Evolutionary conservation across 495 filamentous ascomycete genomes (phyloP).

Genomic region (Aspergillus sclerotiicarbonarius): DNA sequence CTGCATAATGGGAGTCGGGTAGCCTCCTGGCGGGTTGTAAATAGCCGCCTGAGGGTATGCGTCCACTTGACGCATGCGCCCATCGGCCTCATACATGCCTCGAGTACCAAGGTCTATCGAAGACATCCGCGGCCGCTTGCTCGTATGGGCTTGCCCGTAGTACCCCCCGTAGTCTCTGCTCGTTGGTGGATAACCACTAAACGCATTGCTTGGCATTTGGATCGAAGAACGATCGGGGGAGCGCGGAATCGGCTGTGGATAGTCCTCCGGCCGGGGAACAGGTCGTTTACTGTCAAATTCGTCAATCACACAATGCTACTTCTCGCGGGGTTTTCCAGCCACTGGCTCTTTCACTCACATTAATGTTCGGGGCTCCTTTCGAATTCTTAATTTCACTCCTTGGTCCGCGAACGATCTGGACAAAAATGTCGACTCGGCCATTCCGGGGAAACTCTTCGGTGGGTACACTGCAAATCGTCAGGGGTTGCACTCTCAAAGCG

Average conservation of each 20-base stretch:
- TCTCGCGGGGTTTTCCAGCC: neutral
- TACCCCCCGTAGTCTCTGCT: slow-evolving; percentile 35
- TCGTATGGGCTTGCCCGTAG: slow-evolving; percentile 29
- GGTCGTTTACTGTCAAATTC: slow-evolving; percentile 39
- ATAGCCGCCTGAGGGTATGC: slow-evolving; percentile 40
- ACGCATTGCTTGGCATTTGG: slow-evolving; percentile 35
- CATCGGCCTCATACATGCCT: slow-evolving; percentile 40
- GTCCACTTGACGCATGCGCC: slow-evolving; percentile 42
- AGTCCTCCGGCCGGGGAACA: slow-evolving; percentile 40
- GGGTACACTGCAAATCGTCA: slow-evolving; percentile 56
- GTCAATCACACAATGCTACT: neutral
- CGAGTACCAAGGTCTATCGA: slow-evolving; percentile 45
- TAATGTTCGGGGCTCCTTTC: slow-evolving; percentile 74
- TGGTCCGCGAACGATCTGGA: slow-evolving; percentile 95
- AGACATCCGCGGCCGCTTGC: slow-evolving; percentile 41
- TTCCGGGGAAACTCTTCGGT: slow-evolving; percentile 79
- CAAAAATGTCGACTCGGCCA: slow-evolving; percentile 87
- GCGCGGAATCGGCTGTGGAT: slow-evolving; percentile 34
- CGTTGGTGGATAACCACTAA: slow-evolving; percentile 36
- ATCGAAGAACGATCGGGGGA: slow-evolving; percentile 44
- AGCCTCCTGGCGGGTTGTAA: slow-evolving; percentile 39
- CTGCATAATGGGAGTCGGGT: slow-evolving; percentile 39
- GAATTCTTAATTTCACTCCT: slow-evolving; percentile 81
- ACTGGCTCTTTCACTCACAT: slow-evolving; percentile 37
- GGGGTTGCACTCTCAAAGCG: neutral